Evolutionary conservation across 106 monocot species (phyloP).

Genomic region (Dendrobium nobile): DNA sequence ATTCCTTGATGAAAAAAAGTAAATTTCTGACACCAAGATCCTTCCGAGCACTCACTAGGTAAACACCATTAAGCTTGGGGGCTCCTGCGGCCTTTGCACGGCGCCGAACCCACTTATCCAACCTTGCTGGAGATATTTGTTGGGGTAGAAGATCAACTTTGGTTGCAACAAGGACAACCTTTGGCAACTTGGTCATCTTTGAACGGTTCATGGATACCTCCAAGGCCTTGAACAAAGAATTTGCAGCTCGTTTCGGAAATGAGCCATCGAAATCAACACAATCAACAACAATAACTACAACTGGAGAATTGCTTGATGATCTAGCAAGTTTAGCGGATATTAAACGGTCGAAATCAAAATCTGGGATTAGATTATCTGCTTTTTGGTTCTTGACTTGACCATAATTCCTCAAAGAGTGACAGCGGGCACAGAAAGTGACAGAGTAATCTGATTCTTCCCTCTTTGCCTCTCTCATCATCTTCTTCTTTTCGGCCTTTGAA

Average conservation of each 20-base stretch:
- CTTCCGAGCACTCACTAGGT: conserved; percentile 72
- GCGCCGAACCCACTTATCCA: conserved; percentile 84
- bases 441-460: conserved; percentile 24
- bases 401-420: conserved; percentile 89
- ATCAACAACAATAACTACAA: conserved; percentile 89
- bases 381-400: conserved; percentile 81
- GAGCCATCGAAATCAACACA: conserved; percentile 92
- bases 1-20: conserved; percentile 67
- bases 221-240: conserved; percentile 82
- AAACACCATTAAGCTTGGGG: conserved; percentile 74
- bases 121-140: conserved; percentile 74
- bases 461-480: conserved; percentile 41
- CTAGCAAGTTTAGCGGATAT: conserved; percentile 63
- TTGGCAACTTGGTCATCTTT: conserved; percentile 54
- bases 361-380: conserved; percentile 87
- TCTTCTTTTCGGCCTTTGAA: conserved; percentile 88
- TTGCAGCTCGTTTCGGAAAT: conserved; percentile 84
- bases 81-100: conserved; percentile 76
- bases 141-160: conserved; percentile 92
- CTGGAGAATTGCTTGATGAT: conserved; percentile 43
- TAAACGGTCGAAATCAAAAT: conserved; percentile 88
- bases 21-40: conserved; percentile 87
- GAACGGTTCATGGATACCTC: conserved; percentile 33
- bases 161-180: conserved; percentile 72
- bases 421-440: conserved; percentile 70